phyloP scores from a whole-genome alignment of 345 rosid species.

The Noccaea bulbosa region DNA sequence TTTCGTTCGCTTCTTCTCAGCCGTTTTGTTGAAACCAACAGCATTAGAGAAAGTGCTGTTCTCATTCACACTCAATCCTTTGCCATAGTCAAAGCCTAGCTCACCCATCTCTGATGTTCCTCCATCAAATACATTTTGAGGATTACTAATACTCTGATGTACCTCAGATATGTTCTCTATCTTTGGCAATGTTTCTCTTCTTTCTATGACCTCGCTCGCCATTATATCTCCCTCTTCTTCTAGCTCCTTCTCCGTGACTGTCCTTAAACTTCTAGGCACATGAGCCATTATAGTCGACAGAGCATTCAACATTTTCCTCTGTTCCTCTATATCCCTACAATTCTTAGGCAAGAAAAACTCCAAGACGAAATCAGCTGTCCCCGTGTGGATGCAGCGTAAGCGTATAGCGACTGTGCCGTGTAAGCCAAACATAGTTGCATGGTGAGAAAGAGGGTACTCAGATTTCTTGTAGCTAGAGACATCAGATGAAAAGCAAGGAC shows the following conservation, averaged over 20 bases:
- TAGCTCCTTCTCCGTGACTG: slow-evolving; percentile 74
- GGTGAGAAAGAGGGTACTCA: slow-evolving; percentile 93
- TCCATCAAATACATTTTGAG: slow-evolving; percentile 39
- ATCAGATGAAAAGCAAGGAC: slow-evolving; percentile 88
- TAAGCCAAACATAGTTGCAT: slow-evolving; percentile 83
- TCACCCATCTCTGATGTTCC: slow-evolving; percentile 41
- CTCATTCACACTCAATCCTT: slow-evolving; percentile 52
- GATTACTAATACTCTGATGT: slow-evolving; percentile 41
- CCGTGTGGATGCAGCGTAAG: slow-evolving; percentile 69
- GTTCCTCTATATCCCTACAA: slow-evolving; percentile 65
- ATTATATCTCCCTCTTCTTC: slow-evolving; percentile 52
- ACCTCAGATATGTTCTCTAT: slow-evolving; percentile 33
- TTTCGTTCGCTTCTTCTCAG: slow-evolving; percentile 65
- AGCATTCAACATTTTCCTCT: slow-evolving; percentile 71
- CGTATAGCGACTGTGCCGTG: slow-evolving; percentile 87
- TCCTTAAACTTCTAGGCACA: slow-evolving; percentile 71
- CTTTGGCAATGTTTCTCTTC: slow-evolving; percentile 45
- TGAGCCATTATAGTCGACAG: slow-evolving; percentile 72
- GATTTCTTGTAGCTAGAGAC: slow-evolving; percentile 66
- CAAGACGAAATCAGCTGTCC: slow-evolving; percentile 74
- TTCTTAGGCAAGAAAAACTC: slow-evolving; percentile 88
- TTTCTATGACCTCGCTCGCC: slow-evolving; percentile 42
- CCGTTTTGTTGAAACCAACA: slow-evolving; percentile 41
- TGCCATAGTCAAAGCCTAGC: slow-evolving; percentile 47
- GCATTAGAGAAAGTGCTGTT: slow-evolving; percentile 51